These are phyloP conservation scores for Immersiporthe knoxdaviesiana DNA, from an alignment of 2,329 filamentous ascomycete genomes.

Conservation along the genomic window DNA sequence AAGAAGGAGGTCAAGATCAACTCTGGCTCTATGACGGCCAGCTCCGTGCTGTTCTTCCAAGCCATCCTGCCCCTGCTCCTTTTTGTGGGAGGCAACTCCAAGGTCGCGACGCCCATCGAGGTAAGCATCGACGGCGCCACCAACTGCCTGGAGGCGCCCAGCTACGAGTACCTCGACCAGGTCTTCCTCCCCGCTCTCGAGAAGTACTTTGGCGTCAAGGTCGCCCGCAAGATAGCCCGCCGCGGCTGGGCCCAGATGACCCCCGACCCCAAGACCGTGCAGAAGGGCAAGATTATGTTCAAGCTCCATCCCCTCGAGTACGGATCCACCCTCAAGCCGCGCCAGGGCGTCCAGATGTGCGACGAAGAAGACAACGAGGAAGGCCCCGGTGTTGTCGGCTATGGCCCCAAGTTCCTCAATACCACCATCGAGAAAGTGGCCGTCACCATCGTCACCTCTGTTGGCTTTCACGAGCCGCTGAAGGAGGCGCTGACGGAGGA, in stretches of 20 bases:
- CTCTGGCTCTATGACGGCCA: slow-evolving; percentile 55
- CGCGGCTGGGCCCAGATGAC: slow-evolving; percentile 53
- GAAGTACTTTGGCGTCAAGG: slow-evolving; percentile 51
- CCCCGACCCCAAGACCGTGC: slow-evolving; percentile 38
- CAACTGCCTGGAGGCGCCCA: slow-evolving; percentile 59
- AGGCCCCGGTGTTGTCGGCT: background rate
- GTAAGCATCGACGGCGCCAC: slow-evolving; percentile 61
- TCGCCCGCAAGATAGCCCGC: slow-evolving; percentile 48
- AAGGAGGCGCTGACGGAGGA: slow-evolving; percentile 45
- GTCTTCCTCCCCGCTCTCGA: slow-evolving; percentile 60
- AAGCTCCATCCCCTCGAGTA: slow-evolving; percentile 46
- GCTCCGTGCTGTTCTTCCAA: slow-evolving; percentile 62
- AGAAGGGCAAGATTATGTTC: slow-evolving; percentile 50
- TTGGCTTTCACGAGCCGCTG: slow-evolving; percentile 46
- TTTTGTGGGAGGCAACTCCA: slow-evolving; percentile 48
- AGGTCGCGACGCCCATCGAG: slow-evolving; percentile 47
- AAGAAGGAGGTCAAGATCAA: slow-evolving; percentile 54
- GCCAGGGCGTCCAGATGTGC: slow-evolving; percentile 31
- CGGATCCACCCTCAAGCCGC: slow-evolving; percentile 42
- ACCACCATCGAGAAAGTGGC: slow-evolving; percentile 49
- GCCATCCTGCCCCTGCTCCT: slow-evolving; percentile 62
- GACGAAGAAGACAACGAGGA: slow-evolving; percentile 31
- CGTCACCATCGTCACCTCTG: slow-evolving; percentile 55
- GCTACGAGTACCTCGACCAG: slow-evolving; percentile 65
- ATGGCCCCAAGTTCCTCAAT: slow-evolving; percentile 12